These are phyloP conservation scores for Lippia alba DNA, from an alignment of 305 asterid species.

Conservation along the genomic window DNA sequence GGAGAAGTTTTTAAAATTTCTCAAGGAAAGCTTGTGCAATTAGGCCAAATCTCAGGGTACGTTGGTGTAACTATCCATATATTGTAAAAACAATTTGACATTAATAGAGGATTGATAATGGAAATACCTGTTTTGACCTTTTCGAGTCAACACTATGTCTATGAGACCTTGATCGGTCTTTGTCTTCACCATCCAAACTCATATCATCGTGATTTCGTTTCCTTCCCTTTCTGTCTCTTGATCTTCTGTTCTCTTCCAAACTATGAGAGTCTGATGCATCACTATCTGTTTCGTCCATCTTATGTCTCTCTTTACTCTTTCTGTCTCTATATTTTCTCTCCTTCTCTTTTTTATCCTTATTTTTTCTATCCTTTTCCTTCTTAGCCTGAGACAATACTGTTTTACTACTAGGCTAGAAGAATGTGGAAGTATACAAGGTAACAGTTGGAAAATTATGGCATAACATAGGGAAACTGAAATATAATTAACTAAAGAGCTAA, in stretches of 20 bases:
- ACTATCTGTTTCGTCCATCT: constrained; percentile 60
- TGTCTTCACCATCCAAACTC: constrained; percentile 55
- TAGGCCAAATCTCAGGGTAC: not conserved
- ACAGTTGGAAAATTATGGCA: too few relatives aligned
- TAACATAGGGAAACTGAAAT: not conserved
- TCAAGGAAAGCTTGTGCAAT: too few relatives aligned
- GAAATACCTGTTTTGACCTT: constrained; percentile 58
- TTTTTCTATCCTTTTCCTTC: constrained; percentile 62
- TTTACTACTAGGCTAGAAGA: not conserved
- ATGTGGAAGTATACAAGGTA: too few relatives aligned
- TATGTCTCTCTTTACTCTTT: constrained; percentile 57
- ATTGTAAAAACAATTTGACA: not conserved
- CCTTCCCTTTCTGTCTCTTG: constrained; percentile 58
- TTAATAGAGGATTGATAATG: constrained; percentile 19
- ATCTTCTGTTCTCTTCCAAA: constrained; percentile 60
- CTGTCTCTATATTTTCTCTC: constrained; percentile 46
- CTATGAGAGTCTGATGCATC: constrained; percentile 55
- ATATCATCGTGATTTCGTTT: constrained; percentile 54
- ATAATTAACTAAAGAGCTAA: constrained; percentile 10
- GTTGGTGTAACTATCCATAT: not conserved
- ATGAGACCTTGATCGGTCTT: constrained; percentile 59
- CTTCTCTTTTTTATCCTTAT: constrained; percentile 36
- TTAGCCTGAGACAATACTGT: constrained; percentile 55
- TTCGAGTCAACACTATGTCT: constrained; percentile 56
- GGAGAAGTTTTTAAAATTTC: too few relatives aligned